These are phyloP conservation scores for Rhytidiadelphus loreus DNA, from an alignment of 225 moss, liverwort and hornwort species.

Conservation along the genomic window DNA sequence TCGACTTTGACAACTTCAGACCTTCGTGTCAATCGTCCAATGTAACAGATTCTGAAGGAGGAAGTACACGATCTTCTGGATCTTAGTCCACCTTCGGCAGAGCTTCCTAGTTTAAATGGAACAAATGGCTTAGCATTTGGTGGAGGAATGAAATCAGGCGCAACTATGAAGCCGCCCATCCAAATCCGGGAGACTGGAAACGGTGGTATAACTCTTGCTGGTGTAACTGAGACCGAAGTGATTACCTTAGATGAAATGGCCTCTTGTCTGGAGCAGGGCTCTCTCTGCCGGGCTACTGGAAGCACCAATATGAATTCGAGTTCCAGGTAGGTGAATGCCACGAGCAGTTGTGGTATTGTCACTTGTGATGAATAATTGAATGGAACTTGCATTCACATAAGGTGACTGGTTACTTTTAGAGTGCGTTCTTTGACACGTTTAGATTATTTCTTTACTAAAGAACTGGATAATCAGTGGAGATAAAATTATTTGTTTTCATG, in stretches of 20 bases:
- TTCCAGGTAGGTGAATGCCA: slow-evolving; percentile 52
- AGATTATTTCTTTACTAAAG: neutral
- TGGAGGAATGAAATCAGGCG: slow-evolving; percentile 47
- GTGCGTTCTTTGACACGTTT: neutral
- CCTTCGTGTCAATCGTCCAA: neutral
- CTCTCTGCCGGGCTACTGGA: slow-evolving; percentile 92
- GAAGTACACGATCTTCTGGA: slow-evolving; percentile 95
- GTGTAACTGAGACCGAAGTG: slow-evolving; percentile 87
- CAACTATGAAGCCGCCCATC: slow-evolving; percentile 58
- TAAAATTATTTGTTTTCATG: neutral
- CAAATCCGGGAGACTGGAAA: slow-evolving; percentile 91
- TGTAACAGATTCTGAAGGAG: slow-evolving; percentile 82
- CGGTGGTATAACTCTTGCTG: slow-evolving; percentile 88
- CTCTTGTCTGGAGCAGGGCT: slow-evolving; percentile 81
- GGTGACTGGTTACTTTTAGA: neutral
- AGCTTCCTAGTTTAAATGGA: slow-evolving; percentile 14
- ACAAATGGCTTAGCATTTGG: slow-evolving; percentile 52
- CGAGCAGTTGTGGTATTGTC: neutral
- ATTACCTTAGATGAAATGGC: slow-evolving; percentile 72
- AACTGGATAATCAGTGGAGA: neutral
- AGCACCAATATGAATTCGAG: slow-evolving; percentile 98
- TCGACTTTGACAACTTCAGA: neutral
- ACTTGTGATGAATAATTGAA: neutral
- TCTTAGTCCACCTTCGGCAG: slow-evolving; percentile 47
- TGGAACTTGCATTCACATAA: neutral